Evolutionary conservation across 1,284 basidiomycete species (phyloP), one percentile per base, ranked within the genome.

Genomic region (Austroboletus rostrupii): DNA sequence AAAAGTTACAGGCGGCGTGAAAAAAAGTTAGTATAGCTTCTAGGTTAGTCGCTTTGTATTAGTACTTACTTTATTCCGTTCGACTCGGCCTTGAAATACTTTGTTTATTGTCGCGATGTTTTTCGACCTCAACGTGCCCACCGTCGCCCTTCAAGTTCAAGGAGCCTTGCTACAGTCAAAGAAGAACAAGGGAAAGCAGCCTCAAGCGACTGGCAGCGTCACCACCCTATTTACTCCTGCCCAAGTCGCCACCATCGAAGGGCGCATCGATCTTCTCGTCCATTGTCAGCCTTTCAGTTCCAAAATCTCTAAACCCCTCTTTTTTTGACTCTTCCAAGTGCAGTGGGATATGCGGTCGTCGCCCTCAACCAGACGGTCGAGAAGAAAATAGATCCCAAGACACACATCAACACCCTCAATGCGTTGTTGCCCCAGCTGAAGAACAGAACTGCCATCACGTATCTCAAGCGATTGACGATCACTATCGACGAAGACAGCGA

Each of bases 261-360:
- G 67, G n/a, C 73, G 75, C 17, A 61, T 83, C 26, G 78, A 82
- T 59, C 59, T 80, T 33, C 70, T 82, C 28, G 66, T 78, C 43
- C 79, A 81, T 60, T 76, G 80, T 83, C 52, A 45, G 57, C 59
- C n/a, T 44, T 35, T 56, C 55, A n/a, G 19, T 16, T 16, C 11
- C 11, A 5, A 28, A 28, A 37, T 14, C 26, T 20, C 13, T 10
- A 10, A 17, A 17, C 19, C n/a, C n/a, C n/a, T n/a, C n/a, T 26
- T 17, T 36, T 26, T 45, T 56, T 66, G 45, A 66, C 53, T 12
- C 26, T 46, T 47, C 8, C 16, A 53, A 54, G 52, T 45, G 45
- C 72, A 90, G 87, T 91, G 75, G 87, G 88, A 78, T 91, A 90
- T 66, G 78, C 82, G 20, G 80, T 88, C 16, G 66, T 90, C 43